A percentile compares a stretch with the other conserved stretches of the same genome.
These are phyloP conservation scores for Monosporascus sp. DNA, from an alignment of 2,329 filamentous ascomycete genomes.

Conservation along the genomic window DNA sequence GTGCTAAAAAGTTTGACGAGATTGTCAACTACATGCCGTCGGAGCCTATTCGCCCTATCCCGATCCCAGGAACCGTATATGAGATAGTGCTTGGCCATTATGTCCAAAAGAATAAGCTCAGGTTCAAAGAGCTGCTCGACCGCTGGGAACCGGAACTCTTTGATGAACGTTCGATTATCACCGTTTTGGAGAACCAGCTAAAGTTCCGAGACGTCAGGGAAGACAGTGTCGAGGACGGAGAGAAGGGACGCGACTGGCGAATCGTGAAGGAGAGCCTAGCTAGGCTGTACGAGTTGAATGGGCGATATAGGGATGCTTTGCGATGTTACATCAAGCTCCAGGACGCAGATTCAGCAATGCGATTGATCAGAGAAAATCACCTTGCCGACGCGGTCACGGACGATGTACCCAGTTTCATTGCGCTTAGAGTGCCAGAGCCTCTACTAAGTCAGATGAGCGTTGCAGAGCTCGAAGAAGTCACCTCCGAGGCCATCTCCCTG, in stretches of 20 bases:
- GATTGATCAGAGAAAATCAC: slow-evolving; percentile 79
- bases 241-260: slow-evolving; percentile 75
- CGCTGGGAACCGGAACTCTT: slow-evolving; percentile 82
- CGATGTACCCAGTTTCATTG: slow-evolving; percentile 83
- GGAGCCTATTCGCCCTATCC: slow-evolving; percentile 65
- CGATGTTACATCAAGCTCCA: slow-evolving; percentile 86
- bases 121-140: slow-evolving; percentile 74
- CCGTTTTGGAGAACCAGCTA: slow-evolving; percentile 76
- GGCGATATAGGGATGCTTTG: slow-evolving; percentile 76
- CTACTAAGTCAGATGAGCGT: slow-evolving; percentile 60
- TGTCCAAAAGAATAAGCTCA: slow-evolving; percentile 68
- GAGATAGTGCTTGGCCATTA: slow-evolving; percentile 89
- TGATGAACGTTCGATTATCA: slow-evolving; percentile 69
- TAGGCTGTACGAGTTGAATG: slow-evolving; percentile 75
- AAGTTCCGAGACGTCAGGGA: slow-evolving; percentile 69
- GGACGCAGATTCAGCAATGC: slow-evolving; percentile 85
- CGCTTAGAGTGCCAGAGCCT: slow-evolving; percentile 73
- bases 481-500: slow-evolving; percentile 76
- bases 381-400: slow-evolving; percentile 85
- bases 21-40: slow-evolving; percentile 81
- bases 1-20: slow-evolving; percentile 80
- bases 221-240: slow-evolving; percentile 69
- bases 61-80: slow-evolving; percentile 76
- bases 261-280: slow-evolving; percentile 85
- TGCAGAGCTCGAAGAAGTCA: slow-evolving; percentile 71